Percentiles rank a stretch among this genome's conserved stretches.
Evolutionary conservation across 1,284 basidiomycete species (phyloP).

Genomic region (Inonotus hispidus): DNA sequence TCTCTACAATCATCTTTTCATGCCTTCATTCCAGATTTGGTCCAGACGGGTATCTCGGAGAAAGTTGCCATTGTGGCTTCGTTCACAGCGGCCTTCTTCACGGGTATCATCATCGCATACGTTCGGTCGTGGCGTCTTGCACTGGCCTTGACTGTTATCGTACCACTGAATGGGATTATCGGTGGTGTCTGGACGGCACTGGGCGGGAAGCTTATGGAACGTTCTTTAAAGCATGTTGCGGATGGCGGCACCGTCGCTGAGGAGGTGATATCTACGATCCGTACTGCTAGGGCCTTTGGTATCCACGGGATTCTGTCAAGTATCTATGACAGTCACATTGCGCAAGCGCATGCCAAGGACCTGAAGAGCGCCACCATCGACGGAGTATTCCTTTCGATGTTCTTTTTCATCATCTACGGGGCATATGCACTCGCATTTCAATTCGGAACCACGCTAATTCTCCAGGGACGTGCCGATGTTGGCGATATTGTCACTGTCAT

Average conservation of each 20-base stretch:
- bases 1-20: not conserved
- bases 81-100: conserved; percentile 64
- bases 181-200: conserved; percentile 80
- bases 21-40: conserved; percentile 54
- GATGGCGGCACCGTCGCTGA: conserved; percentile 86
- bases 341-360: conserved; percentile 52
- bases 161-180: conserved; percentile 81
- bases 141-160: conserved; percentile 79
- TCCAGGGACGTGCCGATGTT: conserved; percentile 51
- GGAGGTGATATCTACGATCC: conserved; percentile 87
- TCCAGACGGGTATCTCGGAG: conserved; percentile 87
- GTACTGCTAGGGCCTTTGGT: conserved; percentile 91
- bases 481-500: conserved; percentile 81
- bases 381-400: conserved; percentile 62
- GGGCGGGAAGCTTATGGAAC: conserved; percentile 65
- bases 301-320: conserved; percentile 62
- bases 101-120: conserved; percentile 77
- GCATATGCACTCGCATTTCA: conserved; percentile 71
- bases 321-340: conserved; percentile 69
- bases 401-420: conserved; percentile 81
- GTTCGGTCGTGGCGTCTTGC: conserved; percentile 79
- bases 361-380: conserved; percentile 61
- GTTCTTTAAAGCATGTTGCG: conserved; percentile 72
- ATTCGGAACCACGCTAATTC: conserved; percentile 82
- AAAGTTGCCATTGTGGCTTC: conserved; percentile 71